These are phyloP conservation scores for Helenozyma rhizophorensis DNA, from an alignment of 805 yeast species.

Conservation along the genomic window DNA sequence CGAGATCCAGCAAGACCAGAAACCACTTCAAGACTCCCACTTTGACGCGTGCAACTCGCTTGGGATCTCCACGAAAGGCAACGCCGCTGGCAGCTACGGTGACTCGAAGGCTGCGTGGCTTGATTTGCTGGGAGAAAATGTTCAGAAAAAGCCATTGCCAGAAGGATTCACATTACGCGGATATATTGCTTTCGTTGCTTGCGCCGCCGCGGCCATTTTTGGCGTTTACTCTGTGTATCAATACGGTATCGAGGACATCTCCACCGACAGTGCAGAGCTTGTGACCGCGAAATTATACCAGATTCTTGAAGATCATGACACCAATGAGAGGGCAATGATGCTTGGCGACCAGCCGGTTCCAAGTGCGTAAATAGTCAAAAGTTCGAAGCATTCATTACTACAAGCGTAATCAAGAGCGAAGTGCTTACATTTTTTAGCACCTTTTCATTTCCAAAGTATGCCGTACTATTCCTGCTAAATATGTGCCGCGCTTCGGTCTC, in stretches of 20 bases:
- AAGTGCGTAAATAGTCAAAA: too few relatives aligned
- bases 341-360: slow-evolving; percentile 3
- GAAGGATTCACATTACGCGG: slow-evolving; percentile 69
- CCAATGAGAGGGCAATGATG: slow-evolving; percentile 14
- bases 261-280: slow-evolving; percentile 44
- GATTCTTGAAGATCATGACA: slow-evolving; percentile 26
- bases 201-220: slow-evolving; percentile 51
- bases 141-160: slow-evolving; percentile 62
- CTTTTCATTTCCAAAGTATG: too few relatives aligned
- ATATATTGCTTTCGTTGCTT: slow-evolving; percentile 54
- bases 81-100: slow-evolving; percentile 63
- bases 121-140: slow-evolving; percentile 54
- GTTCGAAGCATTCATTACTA: too few relatives aligned
- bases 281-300: slow-evolving; percentile 31
- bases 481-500: too few relatives aligned
- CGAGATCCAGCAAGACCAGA: slow-evolving; percentile 32
- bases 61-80: slow-evolving; percentile 49
- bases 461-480: too few relatives aligned
- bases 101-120: slow-evolving; percentile 45
- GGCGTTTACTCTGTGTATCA: slow-evolving; percentile 58
- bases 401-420: too few relatives aligned
- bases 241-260: slow-evolving; percentile 64
- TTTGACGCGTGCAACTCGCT: slow-evolving; percentile 45
- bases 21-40: slow-evolving; percentile 44
- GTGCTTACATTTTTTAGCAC: too few relatives aligned